phyloP scores from a whole-genome alignment of 495 filamentous ascomycete genomes.

The Parathielavia appendiculata region DNA sequence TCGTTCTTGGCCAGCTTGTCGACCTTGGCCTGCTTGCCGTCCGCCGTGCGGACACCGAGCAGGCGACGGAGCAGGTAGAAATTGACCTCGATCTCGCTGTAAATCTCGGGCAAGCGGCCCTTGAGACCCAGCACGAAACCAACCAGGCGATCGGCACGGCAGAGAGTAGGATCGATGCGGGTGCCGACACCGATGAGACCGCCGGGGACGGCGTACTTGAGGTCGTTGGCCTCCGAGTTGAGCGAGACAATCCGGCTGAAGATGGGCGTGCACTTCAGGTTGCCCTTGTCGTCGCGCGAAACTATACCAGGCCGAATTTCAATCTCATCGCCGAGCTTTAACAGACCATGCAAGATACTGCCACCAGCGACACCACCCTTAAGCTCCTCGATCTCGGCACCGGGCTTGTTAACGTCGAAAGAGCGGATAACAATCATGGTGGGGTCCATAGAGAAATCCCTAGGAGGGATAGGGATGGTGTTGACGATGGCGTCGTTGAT shows the following conservation, averaged over 20 bases:
- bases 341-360: constrained; percentile 87
- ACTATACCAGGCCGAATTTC: constrained; percentile 97
- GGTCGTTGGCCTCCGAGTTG: constrained; percentile 95
- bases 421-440: constrained; percentile 99
- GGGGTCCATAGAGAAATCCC: constrained; percentile 84
- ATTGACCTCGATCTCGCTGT: constrained; percentile 96
- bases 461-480: constrained; percentile 82
- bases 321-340: constrained; percentile 95
- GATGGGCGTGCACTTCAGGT: constrained; percentile 93
- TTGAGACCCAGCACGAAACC: constrained; percentile 96
- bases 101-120: constrained; percentile 86
- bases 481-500: constrained; percentile 91
- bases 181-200: constrained; percentile 97
- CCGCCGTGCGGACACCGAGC: constrained; percentile 93
- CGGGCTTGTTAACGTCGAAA: constrained; percentile 99
- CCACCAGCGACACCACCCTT: constrained; percentile 99
- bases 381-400: constrained; percentile 97
- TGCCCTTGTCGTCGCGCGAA: constrained; percentile 84
- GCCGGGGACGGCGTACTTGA: constrained; percentile 95
- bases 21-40: constrained; percentile 98
- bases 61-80: constrained; percentile 94
- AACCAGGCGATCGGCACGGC: constrained; percentile 96
- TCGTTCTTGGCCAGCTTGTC: constrained; percentile 96
- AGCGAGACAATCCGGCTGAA: constrained; percentile 90
- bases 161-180: constrained; percentile 91